phyloP scores from a whole-genome alignment of 2,329 filamentous ascomycete species.

The Chaetomium sp. region DNA sequence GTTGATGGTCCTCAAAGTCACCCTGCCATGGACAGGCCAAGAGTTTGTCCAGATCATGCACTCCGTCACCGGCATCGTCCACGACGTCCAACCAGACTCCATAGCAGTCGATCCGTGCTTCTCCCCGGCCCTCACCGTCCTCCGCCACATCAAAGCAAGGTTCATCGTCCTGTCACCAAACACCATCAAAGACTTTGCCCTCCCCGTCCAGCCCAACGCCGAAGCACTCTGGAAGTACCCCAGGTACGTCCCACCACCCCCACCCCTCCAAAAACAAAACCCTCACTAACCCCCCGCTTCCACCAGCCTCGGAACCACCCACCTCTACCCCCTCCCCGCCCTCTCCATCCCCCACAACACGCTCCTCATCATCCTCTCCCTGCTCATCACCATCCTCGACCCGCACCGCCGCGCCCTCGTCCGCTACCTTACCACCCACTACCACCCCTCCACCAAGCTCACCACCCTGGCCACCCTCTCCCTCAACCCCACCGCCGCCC shows the following conservation, averaged over 20 bases:
- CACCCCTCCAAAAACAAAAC: background rate
- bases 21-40: conserved; percentile 2
- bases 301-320: background rate
- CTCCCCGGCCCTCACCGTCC: conserved; percentile 7
- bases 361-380: conserved; percentile 9
- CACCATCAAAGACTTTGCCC: conserved; percentile 21
- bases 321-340: conserved; percentile 7
- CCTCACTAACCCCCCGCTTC: background rate
- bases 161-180: conserved; percentile 15
- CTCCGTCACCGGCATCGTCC: background rate
- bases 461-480: conserved; percentile 7
- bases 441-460: background rate
- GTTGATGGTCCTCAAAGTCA: conserved; percentile 10
- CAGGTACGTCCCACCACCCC: background rate
- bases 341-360: conserved; percentile 3
- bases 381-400: background rate
- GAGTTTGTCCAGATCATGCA: conserved; percentile 11
- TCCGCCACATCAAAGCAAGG: background rate
- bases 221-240: conserved; percentile 17
- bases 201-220: conserved; percentile 14
- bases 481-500: background rate
- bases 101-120: conserved; percentile 13
- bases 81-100: background rate
- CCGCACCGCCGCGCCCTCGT: conserved; percentile 4
- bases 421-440: background rate